A percentile compares a stretch with the other conserved stretches of the same genome.
Evolutionary conservation across 768 basidiomycete species (phyloP).

Genomic region (Suillus subluteus): DNA sequence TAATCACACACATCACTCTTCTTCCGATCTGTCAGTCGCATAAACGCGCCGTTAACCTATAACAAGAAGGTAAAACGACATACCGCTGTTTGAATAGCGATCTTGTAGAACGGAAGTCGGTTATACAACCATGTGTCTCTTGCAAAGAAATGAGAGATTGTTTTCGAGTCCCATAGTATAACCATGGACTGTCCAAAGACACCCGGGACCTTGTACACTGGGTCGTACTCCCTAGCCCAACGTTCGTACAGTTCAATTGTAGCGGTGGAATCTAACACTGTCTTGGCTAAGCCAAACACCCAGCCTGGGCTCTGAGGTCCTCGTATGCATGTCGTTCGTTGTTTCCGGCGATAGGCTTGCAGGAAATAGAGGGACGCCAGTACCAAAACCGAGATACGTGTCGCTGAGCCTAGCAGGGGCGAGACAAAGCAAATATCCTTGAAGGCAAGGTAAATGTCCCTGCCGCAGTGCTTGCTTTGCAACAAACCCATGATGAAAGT

Average conservation of each 20-base stretch:
- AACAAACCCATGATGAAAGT: not conserved
- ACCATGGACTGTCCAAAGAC: constrained; percentile 37
- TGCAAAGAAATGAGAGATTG: too few species aligned
- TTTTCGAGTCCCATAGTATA: constrained; percentile 21
- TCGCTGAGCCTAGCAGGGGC: not conserved
- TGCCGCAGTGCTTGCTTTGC: not conserved
- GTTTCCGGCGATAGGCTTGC: not conserved
- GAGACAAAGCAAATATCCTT: not conserved
- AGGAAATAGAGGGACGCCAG: not conserved
- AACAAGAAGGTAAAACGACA: too few species aligned
- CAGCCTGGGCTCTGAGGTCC: constrained; percentile 45
- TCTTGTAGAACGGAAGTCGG: too few species aligned
- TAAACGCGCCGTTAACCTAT: too few species aligned
- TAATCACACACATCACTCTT: too few species aligned
- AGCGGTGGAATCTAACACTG: constrained; percentile 32
- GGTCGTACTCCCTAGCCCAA: constrained; percentile 49
- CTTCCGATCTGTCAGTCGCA: too few species aligned
- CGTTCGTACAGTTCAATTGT: constrained; percentile 39
- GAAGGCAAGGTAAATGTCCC: not conserved
- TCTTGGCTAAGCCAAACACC: constrained; percentile 41
- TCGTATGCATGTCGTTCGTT: constrained; percentile 33
- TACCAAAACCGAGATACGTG: not conserved
- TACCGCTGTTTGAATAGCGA: too few species aligned
- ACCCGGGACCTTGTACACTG: constrained; percentile 43
- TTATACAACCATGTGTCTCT: too few species aligned